phyloP scores from a whole-genome alignment of 139 green algal genomes.

The Picochlorum sp. region DNA sequence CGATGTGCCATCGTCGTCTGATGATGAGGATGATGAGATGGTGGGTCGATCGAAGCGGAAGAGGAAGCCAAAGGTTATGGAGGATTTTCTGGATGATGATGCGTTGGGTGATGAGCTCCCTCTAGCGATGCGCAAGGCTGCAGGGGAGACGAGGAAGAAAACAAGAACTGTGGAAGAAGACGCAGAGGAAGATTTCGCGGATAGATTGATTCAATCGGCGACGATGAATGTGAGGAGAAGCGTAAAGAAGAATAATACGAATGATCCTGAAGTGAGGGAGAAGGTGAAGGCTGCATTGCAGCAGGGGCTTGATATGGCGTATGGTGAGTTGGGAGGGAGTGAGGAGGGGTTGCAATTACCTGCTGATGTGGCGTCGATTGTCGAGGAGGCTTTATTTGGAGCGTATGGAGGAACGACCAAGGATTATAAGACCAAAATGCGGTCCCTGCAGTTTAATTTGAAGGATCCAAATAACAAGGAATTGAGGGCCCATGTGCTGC shows the following conservation, averaged over 20 bases:
- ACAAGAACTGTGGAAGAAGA: background rate
- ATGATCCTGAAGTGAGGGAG: slow-evolving; percentile 2
- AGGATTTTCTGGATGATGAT: background rate
- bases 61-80: background rate
- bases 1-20: background rate
- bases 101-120: background rate
- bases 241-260: background rate
- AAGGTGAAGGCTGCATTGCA: background rate
- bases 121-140: background rate
- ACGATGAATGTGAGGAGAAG: background rate
- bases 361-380: background rate
- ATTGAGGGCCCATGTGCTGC: slow-evolving; percentile 28
- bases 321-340: background rate
- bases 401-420: slow-evolving; percentile 19
- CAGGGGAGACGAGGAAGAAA: background rate
- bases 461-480: slow-evolving; percentile 49
- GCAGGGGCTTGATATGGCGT: background rate
- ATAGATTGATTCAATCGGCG: background rate
- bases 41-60: background rate
- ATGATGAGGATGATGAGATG: background rate
- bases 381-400: slow-evolving; percentile 5
- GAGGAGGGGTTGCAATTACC: background rate
- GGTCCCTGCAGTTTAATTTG: slow-evolving; percentile 64
- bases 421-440: slow-evolving; percentile 68
- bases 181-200: background rate